Evolutionary conservation across 257 asterid species (phyloP), one percentile per base, ranked within the genome.

Genomic region (Rhazya stricta): DNA sequence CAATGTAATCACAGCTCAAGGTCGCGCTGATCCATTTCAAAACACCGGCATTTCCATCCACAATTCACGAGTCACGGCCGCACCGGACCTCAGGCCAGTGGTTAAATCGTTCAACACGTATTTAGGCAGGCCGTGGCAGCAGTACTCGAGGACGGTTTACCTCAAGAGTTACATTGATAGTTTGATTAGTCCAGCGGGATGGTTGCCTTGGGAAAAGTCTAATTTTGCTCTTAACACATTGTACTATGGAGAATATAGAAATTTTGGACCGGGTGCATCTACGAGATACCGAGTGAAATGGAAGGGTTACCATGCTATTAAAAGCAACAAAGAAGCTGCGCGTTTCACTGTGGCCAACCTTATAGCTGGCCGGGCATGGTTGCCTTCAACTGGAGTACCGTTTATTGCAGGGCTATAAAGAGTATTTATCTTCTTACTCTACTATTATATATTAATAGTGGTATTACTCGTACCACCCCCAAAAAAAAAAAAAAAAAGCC

Each of bases 11-110:
- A 94, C 98, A 0, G 98, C 98, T 8, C 98, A 94, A 78, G 98
- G 97, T 3, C 88, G 98, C 61, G 92, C 84, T 3, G 98, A 93
- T 74, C 98, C 96, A n/a, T 90, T 84, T 71, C 98, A 94, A 51
- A 94, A 94, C 78, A 90, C 97, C 9, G 98, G 91, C 4, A 91
- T 94, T 23, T 89, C 98, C 16, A 86, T 94, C 81, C 97, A 91
- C 46, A 80, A 79, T 7, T 88, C 88, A 0, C 84, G 88, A 65
- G 79, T 93, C 78, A 67, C 73, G 83, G 83, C 97, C 0, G 94
- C 89, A 0, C 90, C 87, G 0, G 98, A 91, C 72, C 88, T 91
- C 6, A 62, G 15, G 5, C 96, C 96, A 0, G 88, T 83, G 9
- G 68, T 83, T 0, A 71, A 61, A 0, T 78, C 87, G 2, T 66